Conservation (phyloP, 495 filamentous ascomycete species). For the Podospora anserina region DNA sequence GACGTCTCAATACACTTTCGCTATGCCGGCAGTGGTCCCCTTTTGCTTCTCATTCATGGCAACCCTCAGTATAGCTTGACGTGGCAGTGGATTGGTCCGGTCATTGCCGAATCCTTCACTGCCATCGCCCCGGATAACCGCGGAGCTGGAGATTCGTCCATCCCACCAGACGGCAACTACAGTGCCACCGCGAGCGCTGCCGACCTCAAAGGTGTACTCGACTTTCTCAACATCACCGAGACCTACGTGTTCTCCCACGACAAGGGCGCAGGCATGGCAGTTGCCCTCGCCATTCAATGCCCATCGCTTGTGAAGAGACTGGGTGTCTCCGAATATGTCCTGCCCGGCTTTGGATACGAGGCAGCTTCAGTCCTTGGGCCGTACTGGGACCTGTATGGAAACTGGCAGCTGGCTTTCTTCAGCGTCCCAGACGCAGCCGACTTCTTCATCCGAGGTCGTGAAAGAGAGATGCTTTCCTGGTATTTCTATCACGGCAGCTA, state of each 20-base stretch:
- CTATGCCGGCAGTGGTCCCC: constrained; percentile 40
- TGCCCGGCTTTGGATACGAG: constrained; percentile 43
- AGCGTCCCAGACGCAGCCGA: constrained; percentile 41
- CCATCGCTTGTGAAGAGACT: constrained; percentile 30
- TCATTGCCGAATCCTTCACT: constrained; percentile 55
- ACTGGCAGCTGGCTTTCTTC: constrained; percentile 48
- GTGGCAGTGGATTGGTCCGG: constrained; percentile 56
- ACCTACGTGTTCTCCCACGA: constrained; percentile 41
- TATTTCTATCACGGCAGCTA: constrained; percentile 44
- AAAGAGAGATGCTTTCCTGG: constrained; percentile 42
- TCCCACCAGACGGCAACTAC: constrained; percentile 36
- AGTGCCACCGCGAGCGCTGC: constrained; percentile 30
- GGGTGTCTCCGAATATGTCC: constrained; percentile 36
- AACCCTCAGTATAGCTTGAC: constrained; percentile 42
- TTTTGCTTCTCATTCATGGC: constrained; percentile 40
- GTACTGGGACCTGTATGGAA: constrained; percentile 36
- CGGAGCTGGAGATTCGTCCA: constrained; percentile 37
- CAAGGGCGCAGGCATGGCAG: constrained; percentile 40
- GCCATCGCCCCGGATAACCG: constrained; percentile 44
- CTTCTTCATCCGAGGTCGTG: constrained; percentile 40
- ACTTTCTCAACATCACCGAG: constrained; percentile 41
- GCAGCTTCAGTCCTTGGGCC: constrained; percentile 20
- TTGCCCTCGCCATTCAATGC: constrained; percentile 34
- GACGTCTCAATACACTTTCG: constrained; percentile 42
- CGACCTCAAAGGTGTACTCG: constrained; percentile 39